Percentiles rank a stretch among this genome's conserved stretches.
phyloP scores from a whole-genome alignment of 129 eudicot genomes.

The Glebionis coronaria region DNA sequence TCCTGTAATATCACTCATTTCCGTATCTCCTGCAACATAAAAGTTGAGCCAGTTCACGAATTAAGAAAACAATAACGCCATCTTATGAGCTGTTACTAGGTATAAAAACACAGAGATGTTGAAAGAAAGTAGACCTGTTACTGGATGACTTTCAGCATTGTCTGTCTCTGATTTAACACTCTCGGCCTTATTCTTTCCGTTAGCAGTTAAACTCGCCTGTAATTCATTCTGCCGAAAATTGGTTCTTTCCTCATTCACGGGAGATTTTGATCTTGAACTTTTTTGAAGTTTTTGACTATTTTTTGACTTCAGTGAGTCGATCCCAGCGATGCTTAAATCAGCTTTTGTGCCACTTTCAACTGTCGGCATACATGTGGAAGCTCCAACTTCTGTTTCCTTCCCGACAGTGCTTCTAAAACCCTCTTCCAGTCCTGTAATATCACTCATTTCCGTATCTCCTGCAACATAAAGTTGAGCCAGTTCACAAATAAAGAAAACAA shows the following conservation, averaged over 20 bases:
- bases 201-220: constrained; percentile 20
- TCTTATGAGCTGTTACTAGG: neutral
- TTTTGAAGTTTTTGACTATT: constrained; percentile 31
- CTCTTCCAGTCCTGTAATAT: constrained; percentile 33
- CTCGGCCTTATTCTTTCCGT: constrained; percentile 35
- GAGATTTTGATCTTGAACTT: constrained; percentile 37
- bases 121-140: constrained; percentile 35
- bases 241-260: constrained; percentile 21
- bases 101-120: neutral
- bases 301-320: constrained; percentile 36
- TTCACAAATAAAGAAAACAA: neutral
- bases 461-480: constrained; percentile 11
- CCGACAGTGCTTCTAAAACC: constrained; percentile 28
- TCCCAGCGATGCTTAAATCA: constrained; percentile 30
- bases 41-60: neutral
- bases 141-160: constrained; percentile 31
- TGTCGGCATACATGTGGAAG: constrained; percentile 22
- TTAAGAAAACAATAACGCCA: neutral
- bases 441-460: constrained; percentile 38
- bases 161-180: constrained; percentile 24
- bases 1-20: constrained; percentile 36
- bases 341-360: constrained; percentile 34
- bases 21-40: constrained; percentile 36
- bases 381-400: constrained; percentile 26
- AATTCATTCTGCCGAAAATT: constrained; percentile 33